These are phyloP conservation scores for Mycena indigotica DNA, from an alignment of 768 basidiomycete genomes.

Conservation along the genomic window DNA sequence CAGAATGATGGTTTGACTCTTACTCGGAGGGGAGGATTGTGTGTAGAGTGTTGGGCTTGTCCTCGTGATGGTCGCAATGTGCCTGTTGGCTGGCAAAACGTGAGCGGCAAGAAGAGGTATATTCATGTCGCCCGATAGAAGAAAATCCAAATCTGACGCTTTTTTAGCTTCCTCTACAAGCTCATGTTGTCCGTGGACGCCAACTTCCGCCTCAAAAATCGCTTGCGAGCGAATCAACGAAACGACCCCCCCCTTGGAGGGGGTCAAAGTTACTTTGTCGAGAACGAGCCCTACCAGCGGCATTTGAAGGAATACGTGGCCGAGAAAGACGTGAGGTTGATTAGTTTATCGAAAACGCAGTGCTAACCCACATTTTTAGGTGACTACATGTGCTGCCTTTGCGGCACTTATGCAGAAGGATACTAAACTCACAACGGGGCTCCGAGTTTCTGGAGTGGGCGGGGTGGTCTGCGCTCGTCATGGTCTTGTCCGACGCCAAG, in stretches of 20 bases:
- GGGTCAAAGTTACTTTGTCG: neutral
- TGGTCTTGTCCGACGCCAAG: constrained; percentile 12
- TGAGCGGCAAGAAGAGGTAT: neutral
- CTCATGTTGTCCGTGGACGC: constrained; percentile 20
- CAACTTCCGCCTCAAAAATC: constrained; percentile 25
- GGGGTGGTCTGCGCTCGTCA: constrained; percentile 17
- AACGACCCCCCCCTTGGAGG: constrained; percentile 14
- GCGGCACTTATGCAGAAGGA: constrained; percentile 13
- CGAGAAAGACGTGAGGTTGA: neutral
- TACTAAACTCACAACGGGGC: neutral
- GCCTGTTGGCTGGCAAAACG: constrained; percentile 20
- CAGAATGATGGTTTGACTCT: neutral
- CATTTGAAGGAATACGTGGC: neutral
- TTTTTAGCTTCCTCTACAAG: constrained; percentile 15
- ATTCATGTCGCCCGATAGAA: neutral
- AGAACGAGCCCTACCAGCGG: neutral
- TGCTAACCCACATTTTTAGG: neutral
- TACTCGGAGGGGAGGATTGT: neutral
- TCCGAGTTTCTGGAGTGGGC: constrained; percentile 10
- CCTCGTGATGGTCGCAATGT: constrained; percentile 23
- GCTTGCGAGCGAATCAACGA: constrained; percentile 1
- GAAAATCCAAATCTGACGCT: neutral
- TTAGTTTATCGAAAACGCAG: neutral
- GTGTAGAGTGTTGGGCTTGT: constrained; percentile 27
- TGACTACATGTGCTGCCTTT: neutral